Conservation (phyloP, 2,329 filamentous ascomycete species). For the Orbilia brochopaga region DNA sequence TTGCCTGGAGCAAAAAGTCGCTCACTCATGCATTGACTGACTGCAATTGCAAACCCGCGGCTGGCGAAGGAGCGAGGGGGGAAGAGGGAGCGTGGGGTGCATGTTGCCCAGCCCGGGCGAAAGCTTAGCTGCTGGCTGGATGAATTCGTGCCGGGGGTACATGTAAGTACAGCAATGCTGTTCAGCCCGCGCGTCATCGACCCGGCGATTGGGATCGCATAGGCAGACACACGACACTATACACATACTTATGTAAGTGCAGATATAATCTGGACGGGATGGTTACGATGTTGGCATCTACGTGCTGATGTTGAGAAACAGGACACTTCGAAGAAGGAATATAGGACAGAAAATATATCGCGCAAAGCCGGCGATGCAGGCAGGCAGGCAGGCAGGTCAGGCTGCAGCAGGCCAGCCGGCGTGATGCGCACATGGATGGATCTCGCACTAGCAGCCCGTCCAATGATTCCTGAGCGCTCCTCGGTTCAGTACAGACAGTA, state of each 20-base stretch:
- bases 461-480: background rate
- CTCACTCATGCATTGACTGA: too few relatives aligned
- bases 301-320: too few relatives aligned
- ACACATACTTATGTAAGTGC: too few relatives aligned
- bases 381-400: conserved; percentile 6
- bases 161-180: too few relatives aligned
- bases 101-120: conserved; percentile 36
- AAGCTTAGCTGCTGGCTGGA: conserved; percentile 36
- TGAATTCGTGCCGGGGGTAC: conserved; percentile 1
- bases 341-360: conserved; percentile 18
- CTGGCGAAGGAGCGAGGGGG: conserved; percentile 3
- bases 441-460: background rate
- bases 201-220: background rate
- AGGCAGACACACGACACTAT: too few relatives aligned
- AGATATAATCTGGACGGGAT: too few relatives aligned
- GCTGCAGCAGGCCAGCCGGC: background rate
- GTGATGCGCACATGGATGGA: background rate
- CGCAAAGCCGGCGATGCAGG: conserved; percentile 24
- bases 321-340: too few relatives aligned
- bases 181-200: conserved; percentile 35
- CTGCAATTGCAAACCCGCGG: too few relatives aligned
- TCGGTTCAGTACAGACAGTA: too few relatives aligned
- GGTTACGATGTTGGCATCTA: too few relatives aligned
- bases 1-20: conserved; percentile 13
- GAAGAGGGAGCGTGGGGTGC: conserved; percentile 35